Conservation (phyloP, 164 flowering plant species). For the Berberis thunbergii region DNA sequence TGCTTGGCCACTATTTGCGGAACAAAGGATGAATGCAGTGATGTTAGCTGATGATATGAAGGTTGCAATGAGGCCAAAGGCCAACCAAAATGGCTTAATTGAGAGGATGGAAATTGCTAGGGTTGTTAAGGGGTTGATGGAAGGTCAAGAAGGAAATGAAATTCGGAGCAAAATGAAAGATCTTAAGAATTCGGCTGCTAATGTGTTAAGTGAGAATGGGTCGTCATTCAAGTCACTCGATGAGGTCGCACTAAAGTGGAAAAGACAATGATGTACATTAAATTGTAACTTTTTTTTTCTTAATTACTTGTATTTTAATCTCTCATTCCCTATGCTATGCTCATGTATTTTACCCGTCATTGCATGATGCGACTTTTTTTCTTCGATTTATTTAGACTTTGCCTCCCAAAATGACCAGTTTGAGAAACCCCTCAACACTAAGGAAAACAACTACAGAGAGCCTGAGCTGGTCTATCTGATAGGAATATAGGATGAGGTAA, state of each 20-base stretch:
- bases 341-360: no score
- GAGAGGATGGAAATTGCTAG: slow-evolving; percentile 21
- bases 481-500: no score
- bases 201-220: slow-evolving; percentile 15
- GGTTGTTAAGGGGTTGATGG: slow-evolving; percentile 20
- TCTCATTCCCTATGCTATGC: no score
- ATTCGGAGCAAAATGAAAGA: slow-evolving; percentile 11
- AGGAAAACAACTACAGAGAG: no score
- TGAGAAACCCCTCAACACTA: no score
- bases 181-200: slow-evolving; percentile 12
- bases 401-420: no score
- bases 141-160: slow-evolving; percentile 23
- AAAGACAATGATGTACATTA: not conserved
- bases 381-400: no score
- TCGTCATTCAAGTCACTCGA: slow-evolving; percentile 11
- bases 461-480: no score
- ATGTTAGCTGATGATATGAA: slow-evolving; percentile 19
- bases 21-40: slow-evolving; percentile 36
- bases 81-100: slow-evolving; percentile 12
- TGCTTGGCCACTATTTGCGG: slow-evolving; percentile 43
- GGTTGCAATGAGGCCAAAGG: slow-evolving; percentile 21
- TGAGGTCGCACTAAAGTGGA: slow-evolving; percentile 13
- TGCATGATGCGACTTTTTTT: no score
- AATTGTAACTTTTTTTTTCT: no score
- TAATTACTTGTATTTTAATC: no score